Base-by-base conservation (phyloP, 2,329 filamentous ascomycete species). In the Pyricularia grisea region DNA sequence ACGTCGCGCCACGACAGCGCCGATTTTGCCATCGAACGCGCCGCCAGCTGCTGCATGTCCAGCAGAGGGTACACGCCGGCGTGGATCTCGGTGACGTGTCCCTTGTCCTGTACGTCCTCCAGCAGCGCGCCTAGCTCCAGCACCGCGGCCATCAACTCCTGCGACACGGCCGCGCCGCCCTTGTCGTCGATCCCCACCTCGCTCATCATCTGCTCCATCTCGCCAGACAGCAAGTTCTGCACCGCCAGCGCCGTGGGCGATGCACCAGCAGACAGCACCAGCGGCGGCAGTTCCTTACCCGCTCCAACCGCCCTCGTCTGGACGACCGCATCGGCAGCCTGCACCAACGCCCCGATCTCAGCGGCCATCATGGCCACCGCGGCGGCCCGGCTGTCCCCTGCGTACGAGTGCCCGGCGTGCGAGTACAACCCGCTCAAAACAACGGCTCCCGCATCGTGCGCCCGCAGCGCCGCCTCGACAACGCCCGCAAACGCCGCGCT, bases 11-110 rank as follows among this genome's bases (percentile, higher is more conserved):
- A 82, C 17, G 81, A 83, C 9, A 87, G 79, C 6, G 73, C 77
- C 27, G 75, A 75, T 14, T 75, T 72, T 71, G 81, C 73, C 67
- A 79, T 75, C 4, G 90, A 88, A 73, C 90, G 87, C 0, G 91
- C 92, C 0, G 91, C 88, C 1, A 94, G 81, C 77, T 95, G 92
- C 76, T 95, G 92, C 73, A 94, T 82, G 76, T 95, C 92, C 10
- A 94, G 84, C 3, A 88, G 82, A 0, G 91, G 87, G 75, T 94
- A 94, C 2, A 92, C 90, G 33, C 91, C 91, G 0, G 91, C 91
- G 76, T 94, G 92, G 55, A 86, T 80, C 28, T 78, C 75, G 6
- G 77, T 75, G 0, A 66, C 78, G 4, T 78, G 77, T n/a, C 72
- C 75, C 50, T 79, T 76, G 55, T 71, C 69, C 70, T 65, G 20